Evolutionary conservation across 306 rosid genomes (phyloP), one percentile per base, ranked within the genome.

Genomic region (Begonia fuchsioides): DNA sequence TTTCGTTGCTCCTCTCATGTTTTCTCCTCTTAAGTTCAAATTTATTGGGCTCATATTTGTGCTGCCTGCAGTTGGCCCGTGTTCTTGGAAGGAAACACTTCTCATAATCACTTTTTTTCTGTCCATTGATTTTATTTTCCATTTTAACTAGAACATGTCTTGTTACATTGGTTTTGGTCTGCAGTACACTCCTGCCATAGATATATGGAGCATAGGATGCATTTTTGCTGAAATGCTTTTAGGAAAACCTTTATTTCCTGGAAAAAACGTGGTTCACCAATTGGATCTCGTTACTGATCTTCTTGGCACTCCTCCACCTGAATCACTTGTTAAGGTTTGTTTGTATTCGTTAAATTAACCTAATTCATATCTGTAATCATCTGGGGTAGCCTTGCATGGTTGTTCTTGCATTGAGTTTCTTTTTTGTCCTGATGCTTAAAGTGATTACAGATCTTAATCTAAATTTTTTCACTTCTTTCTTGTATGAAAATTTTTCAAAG

Each of bases 151-250:
- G 35, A 26, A 18, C 26, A 41, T 18, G 39, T n/a, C 50, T 2
- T 8, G 32, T 32, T 41, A 12, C 40, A 39, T 57, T 17, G 12
- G 49, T 44, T 62, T 66, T 77, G 65, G 71, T 49, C 45, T 58
- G 11, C 87, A 90, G 97, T 90, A 90, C 66, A 90, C 97, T 56
- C 95, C 95, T 13, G 97, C 85, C 58, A 84, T 90, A 52, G 97
- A 90, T 75, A 73, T 77, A 60, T 90, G 97, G 97, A 90, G 97
- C 76, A 90, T 85, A 68, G 95, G 97, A 69, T 90, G 97, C 87
- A 90, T 90, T 78, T 85, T 84, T 75, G 94, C 97, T 11, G 97
- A 90, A 77, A 68, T 85, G 83, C 78, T 90, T 20, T 68, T 60
- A 1, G 94, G 97, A 51, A 84, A 75, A 62, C 95, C 97, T 11